Percentiles rank a stretch among this genome's conserved stretches.
phyloP scores from a whole-genome alignment of 75 land plant genomes.

The Pseudotsuga menziesii region DNA sequence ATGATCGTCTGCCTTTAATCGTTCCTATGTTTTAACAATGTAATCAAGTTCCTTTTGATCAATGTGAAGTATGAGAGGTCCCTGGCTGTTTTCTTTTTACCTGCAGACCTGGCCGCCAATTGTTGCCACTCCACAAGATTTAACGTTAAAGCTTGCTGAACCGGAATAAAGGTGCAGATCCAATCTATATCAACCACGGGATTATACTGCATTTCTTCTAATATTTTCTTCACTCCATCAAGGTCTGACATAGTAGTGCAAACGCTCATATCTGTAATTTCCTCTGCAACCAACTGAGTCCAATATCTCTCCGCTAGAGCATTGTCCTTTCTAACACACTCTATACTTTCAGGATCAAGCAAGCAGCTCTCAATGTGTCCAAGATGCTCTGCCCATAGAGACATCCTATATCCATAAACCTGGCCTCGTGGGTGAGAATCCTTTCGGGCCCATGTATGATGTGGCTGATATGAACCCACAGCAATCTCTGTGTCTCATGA shows the following conservation, averaged over 20 bases:
- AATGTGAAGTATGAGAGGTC: too few species aligned
- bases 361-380: constrained; percentile 36
- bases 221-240: constrained; percentile 41
- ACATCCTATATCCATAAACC: constrained; percentile 89
- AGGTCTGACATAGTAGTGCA: constrained; percentile 47
- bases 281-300: constrained; percentile 49
- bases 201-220: constrained; percentile 51
- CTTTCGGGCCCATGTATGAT: constrained; percentile 27
- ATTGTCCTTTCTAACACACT: constrained; percentile 62
- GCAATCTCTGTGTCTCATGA: constrained; percentile 29
- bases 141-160: too few species aligned
- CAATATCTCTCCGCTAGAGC: constrained; percentile 59
- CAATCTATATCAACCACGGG: constrained; percentile 43
- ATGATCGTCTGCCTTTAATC: too few species aligned
- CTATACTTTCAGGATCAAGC: constrained; percentile 45
- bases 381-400: constrained; percentile 82
- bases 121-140: too few species aligned
- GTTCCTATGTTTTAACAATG: too few species aligned
- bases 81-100: too few species aligned
- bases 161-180: too few species aligned
- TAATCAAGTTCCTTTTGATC: too few species aligned
- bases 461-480: constrained; percentile 37
- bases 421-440: constrained; percentile 33
- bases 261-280: constrained; percentile 50
- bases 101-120: too few species aligned